Base-by-base conservation (phyloP, 192 early-diverging fungal species). In the Paraglomus brasilianum region DNA sequence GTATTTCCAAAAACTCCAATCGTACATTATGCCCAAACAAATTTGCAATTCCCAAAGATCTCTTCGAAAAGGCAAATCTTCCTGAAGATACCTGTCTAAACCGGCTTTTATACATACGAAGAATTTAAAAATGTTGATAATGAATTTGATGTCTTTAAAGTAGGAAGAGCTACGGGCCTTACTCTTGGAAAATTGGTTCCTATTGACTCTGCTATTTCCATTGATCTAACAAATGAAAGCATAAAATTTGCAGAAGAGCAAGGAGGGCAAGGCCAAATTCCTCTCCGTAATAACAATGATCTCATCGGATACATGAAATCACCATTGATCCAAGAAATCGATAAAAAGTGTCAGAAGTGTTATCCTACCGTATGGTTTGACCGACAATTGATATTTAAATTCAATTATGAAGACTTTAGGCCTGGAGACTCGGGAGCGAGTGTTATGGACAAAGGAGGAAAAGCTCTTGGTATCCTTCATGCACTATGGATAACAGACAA, bases 291-390 rank as follows among this genome's bases (percentile, higher is more conserved):
- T 7, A 11, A 36, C 5, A 7, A 58, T 39, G n/a, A 5, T 0
- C 40, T 58, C 30, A 58, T 58, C 14, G 56, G 56, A 58, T 58
- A 58, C 56, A 58, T 58, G 56, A 58, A 58, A 39, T 6, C 56
- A 39, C 13, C 56, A 10, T 58, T 58, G 36, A 30, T 58, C 10
- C 30, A 58, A 58, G n/a, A n/a, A n/a, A n/a, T n/a, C n/a, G n/a
- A n/a, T n/a, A n/a, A n/a, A n/a, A 17, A 15, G n/a, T 0, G 22
- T 58, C 56, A 58, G 56, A 36, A 58, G 40, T 58, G 56, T 39
- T 58, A 58, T 36, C 56, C 56, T 58, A 1, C 56, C 8, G 53
- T 56, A 24, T 58, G 56, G 56, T 58, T 58, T 58, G 56, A 58
- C 40, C 56, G 38, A 36, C 56, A 58, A 58, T 58, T 58, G 14